phyloP scores from a whole-genome alignment of 2,329 filamentous ascomycete species.

The Chaetomium sp. region DNA sequence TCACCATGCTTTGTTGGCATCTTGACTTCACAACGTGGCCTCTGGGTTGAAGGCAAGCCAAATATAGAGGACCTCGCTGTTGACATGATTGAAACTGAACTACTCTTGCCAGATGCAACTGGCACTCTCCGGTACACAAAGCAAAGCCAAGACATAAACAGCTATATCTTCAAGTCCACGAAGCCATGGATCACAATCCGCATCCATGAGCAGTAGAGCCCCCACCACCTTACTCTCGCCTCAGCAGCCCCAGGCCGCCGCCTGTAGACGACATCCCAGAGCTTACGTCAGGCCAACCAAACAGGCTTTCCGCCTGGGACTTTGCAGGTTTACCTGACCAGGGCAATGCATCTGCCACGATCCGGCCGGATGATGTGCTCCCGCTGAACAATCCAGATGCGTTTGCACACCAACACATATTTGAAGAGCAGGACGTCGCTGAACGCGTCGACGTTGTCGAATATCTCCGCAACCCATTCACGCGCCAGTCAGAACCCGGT shows the following conservation, averaged over 20 bases:
- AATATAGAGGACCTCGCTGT: too few relatives aligned
- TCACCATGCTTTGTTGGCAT: not conserved
- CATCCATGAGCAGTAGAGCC: not conserved
- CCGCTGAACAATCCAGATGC: not conserved
- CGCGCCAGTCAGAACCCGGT: not conserved
- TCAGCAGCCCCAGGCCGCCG: slow-evolving; percentile 4
- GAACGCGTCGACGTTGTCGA: not conserved
- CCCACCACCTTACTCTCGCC: slow-evolving; percentile 1
- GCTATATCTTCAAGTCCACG: not conserved
- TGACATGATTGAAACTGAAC: too few relatives aligned
- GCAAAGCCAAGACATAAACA: not conserved
- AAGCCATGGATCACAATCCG: not conserved
- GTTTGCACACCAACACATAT: not conserved
- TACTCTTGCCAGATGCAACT: too few relatives aligned
- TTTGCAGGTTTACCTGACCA: not conserved
- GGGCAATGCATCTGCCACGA: not conserved
- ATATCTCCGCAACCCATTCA: not conserved
- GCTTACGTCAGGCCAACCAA: slow-evolving; percentile 9
- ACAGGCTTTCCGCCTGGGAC: slow-evolving; percentile 1
- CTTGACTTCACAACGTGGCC: not conserved
- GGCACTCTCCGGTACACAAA: too few relatives aligned
- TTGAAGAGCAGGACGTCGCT: not conserved
- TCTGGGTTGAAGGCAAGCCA: not conserved
- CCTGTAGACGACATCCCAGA: not conserved
- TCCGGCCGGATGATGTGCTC: too few relatives aligned